Evolutionary conservation across 176 grass and related monocot genomes (phyloP).

Genomic region (Avena sativa): DNA sequence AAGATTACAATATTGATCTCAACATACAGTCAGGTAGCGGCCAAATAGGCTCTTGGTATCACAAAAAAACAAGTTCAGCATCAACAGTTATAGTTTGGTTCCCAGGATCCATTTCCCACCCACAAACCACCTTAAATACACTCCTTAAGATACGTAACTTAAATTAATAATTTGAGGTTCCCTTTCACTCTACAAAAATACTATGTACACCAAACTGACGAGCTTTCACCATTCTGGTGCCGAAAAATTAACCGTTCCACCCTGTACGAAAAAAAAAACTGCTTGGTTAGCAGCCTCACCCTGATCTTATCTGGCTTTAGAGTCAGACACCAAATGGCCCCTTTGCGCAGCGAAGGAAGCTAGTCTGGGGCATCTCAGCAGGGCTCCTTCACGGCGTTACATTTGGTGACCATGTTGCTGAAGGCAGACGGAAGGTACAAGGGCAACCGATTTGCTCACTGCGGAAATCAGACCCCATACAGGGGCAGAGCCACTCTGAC

Average conservation of each 20-base stretch:
- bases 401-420: conserved; percentile 4
- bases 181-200: conserved; percentile 40
- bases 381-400: background rate
- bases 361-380: conserved; percentile 13
- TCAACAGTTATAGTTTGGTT: conserved; percentile 6
- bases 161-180: background rate
- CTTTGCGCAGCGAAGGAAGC: conserved; percentile 1
- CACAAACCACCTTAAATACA: conserved; percentile 13
- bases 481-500: conserved; percentile 76
- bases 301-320: background rate
- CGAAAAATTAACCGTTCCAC: background rate
- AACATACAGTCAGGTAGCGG: background rate
- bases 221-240: background rate
- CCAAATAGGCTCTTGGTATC: background rate
- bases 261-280: conserved; percentile 1
- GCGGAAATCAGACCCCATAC: conserved; percentile 65
- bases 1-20: background rate
- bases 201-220: conserved; percentile 49
- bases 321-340: background rate
- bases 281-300: conserved; percentile 15
- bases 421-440: background rate
- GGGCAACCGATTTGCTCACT: background rate
- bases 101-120: background rate
- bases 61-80: background rate
- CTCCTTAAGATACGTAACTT: background rate